These are phyloP conservation scores for Penicillium robsamsonii DNA, from an alignment of 495 filamentous ascomycete genomes.

Conservation along the genomic window DNA sequence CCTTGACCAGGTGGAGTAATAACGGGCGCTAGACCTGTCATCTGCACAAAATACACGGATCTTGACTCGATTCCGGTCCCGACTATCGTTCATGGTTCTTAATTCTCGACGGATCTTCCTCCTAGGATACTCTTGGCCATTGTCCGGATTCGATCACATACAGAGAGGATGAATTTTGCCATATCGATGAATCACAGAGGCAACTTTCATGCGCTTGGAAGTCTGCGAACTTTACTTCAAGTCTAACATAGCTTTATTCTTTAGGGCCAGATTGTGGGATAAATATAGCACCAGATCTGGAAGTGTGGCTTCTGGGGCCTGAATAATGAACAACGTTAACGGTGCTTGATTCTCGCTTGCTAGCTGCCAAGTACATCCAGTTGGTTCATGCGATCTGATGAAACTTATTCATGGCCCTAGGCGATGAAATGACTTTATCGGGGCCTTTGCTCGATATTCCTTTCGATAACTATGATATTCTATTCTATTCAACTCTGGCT, in stretches of 20 bases:
- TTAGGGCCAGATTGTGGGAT: too few species aligned
- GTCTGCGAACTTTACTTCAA: too few species aligned
- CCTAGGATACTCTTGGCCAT: neutral
- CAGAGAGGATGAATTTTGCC: constrained; percentile 6
- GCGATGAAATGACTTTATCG: neutral
- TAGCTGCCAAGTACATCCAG: neutral
- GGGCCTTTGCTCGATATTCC: neutral
- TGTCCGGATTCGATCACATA: neutral
- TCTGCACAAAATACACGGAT: constrained; percentile 11
- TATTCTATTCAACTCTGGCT: neutral
- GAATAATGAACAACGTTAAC: neutral
- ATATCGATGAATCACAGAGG: neutral
- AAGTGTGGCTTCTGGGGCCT: neutral
- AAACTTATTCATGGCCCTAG: neutral
- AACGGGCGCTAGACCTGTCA: constrained; percentile 8
- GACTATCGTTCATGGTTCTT: constrained; percentile 13
- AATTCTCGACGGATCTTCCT: constrained; percentile 15
- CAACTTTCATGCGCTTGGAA: neutral
- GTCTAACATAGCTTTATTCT: too few species aligned
- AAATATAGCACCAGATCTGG: neutral
- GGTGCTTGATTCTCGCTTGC: neutral
- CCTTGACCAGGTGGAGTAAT: constrained; percentile 10
- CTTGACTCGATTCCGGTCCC: constrained; percentile 14
- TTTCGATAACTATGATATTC: neutral
- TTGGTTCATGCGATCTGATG: neutral